Evolutionary conservation across 306 rosid species (phyloP).

Genomic region (Quercus parvula): DNA sequence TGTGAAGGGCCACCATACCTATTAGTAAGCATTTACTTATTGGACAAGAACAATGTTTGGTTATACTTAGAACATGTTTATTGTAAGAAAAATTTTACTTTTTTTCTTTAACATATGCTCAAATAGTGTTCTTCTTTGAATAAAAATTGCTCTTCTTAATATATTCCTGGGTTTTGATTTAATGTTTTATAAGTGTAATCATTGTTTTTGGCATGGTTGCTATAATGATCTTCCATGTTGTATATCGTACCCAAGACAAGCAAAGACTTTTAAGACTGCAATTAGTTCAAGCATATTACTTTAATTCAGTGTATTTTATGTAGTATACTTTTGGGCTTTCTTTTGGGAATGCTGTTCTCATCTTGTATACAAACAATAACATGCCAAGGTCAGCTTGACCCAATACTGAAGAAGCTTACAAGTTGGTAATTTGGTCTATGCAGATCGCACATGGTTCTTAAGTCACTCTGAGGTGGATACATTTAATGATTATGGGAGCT

Average conservation of each 20-base stretch:
- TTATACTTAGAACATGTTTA: not conserved
- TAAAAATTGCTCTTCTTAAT: not conserved
- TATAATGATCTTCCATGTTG: not conserved
- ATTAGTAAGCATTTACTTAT: not conserved
- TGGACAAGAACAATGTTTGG: not conserved
- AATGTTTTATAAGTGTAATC: not conserved
- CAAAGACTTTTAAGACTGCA: not conserved
- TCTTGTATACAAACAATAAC: not conserved
- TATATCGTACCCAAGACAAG: not conserved
- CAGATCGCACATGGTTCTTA: slow-evolving; percentile 31
- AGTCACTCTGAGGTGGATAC: not conserved
- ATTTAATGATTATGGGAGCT: slow-evolving; percentile 20
- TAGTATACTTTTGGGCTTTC: not conserved
- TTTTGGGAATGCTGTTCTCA: not conserved
- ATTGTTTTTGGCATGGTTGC: not conserved
- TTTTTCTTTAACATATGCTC: not conserved
- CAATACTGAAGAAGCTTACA: not conserved
- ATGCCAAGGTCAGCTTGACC: not conserved
- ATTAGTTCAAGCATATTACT: not conserved
- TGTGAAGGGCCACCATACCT: not conserved
- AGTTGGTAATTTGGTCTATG: not conserved
- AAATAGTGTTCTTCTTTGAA: not conserved
- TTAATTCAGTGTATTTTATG: not conserved
- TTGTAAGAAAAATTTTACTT: not conserved
- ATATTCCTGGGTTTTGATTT: not conserved